Percentiles rank a stretch among this genome's conserved stretches.
These are phyloP conservation scores for Myxozyma neotropica DNA, from an alignment of 805 yeast genomes.

Conservation along the genomic window DNA sequence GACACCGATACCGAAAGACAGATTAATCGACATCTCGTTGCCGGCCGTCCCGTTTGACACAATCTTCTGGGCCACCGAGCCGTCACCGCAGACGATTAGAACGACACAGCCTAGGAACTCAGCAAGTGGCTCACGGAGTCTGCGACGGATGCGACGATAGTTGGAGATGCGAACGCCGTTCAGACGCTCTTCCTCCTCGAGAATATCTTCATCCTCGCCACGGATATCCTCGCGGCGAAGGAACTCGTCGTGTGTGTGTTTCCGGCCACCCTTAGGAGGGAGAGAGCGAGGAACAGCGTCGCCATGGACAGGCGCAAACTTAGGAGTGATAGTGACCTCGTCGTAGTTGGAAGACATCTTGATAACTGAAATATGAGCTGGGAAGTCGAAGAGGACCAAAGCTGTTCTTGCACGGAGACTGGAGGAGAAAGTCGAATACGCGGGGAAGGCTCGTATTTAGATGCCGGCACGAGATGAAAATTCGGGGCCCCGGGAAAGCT, in stretches of 20 bases:
- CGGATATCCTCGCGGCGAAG: slow-evolving; percentile 25
- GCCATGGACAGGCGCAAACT: neutral
- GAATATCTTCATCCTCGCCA: slow-evolving; percentile 15
- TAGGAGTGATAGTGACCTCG: neutral
- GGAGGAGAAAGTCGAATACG: no score
- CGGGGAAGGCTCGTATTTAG: slow-evolving; percentile 1
- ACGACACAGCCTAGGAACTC: slow-evolving; percentile 56
- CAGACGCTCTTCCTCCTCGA: slow-evolving; percentile 15
- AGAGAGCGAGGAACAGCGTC: slow-evolving; percentile 1
- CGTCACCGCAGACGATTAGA: slow-evolving; percentile 52
- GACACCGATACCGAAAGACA: slow-evolving; percentile 60
- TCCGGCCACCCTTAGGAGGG: slow-evolving; percentile 1
- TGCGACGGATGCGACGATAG: slow-evolving; percentile 34
- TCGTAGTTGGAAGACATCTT: slow-evolving; percentile 7
- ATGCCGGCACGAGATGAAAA: neutral
- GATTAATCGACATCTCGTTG: slow-evolving; percentile 48
- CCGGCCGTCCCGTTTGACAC: slow-evolving; percentile 48
- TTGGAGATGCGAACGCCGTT: slow-evolving; percentile 7
- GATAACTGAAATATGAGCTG: no score
- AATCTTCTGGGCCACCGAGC: slow-evolving; percentile 51
- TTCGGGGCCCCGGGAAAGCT: neutral
- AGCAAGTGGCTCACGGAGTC: slow-evolving; percentile 52
- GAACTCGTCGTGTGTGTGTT: slow-evolving; percentile 10
- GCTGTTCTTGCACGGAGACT: no score
- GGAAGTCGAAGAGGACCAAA: no score